A percentile compares a stretch with the other conserved stretches of the same genome.
Evolutionary conservation across 2,329 filamentous ascomycete species (phyloP).

Genomic region (Metarhizium sp.): DNA sequence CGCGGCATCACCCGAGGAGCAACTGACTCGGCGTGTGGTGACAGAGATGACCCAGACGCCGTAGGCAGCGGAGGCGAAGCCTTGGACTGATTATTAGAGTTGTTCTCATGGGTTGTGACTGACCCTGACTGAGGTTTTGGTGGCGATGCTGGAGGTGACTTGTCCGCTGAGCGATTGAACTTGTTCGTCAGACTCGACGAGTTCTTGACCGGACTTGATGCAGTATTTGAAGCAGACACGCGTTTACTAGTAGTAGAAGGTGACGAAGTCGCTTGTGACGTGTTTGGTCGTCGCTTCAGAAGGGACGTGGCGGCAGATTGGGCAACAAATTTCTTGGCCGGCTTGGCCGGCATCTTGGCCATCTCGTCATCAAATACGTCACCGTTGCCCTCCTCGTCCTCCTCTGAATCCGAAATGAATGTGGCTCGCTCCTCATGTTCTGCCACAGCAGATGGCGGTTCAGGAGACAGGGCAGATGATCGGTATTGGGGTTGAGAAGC

Average conservation of each 20-base stretch:
- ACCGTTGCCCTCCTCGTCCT: constrained; percentile 14
- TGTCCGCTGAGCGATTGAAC: background rate
- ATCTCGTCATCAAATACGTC: constrained; percentile 2
- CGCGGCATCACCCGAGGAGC: constrained; percentile 10
- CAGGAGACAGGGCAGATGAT: constrained; percentile 13
- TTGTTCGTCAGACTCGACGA: constrained; percentile 8
- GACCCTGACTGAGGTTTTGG: background rate
- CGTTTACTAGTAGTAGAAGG: background rate
- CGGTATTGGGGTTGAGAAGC: constrained; percentile 27
- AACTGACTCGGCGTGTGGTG: constrained; percentile 1
- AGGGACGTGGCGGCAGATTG: background rate
- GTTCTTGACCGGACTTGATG: background rate
- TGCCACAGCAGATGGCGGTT: constrained; percentile 13
- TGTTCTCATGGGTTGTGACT: background rate
- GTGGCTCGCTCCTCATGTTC: constrained; percentile 27
- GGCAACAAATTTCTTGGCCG: constrained; percentile 5
- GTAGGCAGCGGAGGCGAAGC: background rate
- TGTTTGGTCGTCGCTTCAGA: background rate
- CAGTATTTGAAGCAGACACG: background rate
- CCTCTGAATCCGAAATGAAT: constrained; percentile 31
- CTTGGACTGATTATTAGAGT: background rate
- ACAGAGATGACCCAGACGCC: background rate
- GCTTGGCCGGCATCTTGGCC: background rate
- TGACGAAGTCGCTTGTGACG: background rate
- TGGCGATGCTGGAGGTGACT: background rate